Evolutionary conservation across 1,139 yeast species (phyloP).

Genomic region (Pichia sp.): DNA sequence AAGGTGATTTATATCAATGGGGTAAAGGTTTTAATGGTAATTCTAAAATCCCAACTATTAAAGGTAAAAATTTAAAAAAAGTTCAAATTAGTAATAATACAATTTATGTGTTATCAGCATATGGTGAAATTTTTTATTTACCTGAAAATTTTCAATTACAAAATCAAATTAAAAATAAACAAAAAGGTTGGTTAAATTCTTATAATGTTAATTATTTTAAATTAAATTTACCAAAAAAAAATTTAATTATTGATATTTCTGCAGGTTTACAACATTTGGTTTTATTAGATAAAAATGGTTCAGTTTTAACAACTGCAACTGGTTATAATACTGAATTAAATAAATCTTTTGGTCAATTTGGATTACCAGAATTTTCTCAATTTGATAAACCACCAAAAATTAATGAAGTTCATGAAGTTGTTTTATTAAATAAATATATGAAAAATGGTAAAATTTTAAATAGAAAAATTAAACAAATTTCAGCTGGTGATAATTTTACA

Average conservation of each 20-base stretch:
- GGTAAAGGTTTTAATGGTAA: constrained; percentile 34
- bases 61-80: constrained; percentile 40
- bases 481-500: constrained; percentile 71
- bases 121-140: constrained; percentile 46
- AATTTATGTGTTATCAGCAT: constrained; percentile 52
- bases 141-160: constrained; percentile 35
- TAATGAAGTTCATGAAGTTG: constrained; percentile 33
- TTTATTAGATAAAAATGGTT: constrained; percentile 54
- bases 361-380: constrained; percentile 67
- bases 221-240: constrained; percentile 15
- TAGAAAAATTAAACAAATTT: constrained; percentile 51
- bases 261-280: constrained; percentile 67
- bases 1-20: constrained; percentile 77
- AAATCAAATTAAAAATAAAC: constrained; percentile 11
- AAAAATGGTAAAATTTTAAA: constrained; percentile 30
- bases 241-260: constrained; percentile 39
- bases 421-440: constrained; percentile 32
- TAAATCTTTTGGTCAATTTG: constrained; percentile 71
- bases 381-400: constrained; percentile 44
- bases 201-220: constrained; percentile 16
- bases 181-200: constrained; percentile 19
- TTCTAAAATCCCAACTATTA: constrained; percentile 31
- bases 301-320: constrained; percentile 59
- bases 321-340: constrained; percentile 29
- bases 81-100: constrained; percentile 48